Percentiles rank a stretch among this genome's conserved stretches.
Evolutionary conservation across 2,329 filamentous ascomycete species (phyloP).

Genomic region (Epichloe brachyelytri): DNA sequence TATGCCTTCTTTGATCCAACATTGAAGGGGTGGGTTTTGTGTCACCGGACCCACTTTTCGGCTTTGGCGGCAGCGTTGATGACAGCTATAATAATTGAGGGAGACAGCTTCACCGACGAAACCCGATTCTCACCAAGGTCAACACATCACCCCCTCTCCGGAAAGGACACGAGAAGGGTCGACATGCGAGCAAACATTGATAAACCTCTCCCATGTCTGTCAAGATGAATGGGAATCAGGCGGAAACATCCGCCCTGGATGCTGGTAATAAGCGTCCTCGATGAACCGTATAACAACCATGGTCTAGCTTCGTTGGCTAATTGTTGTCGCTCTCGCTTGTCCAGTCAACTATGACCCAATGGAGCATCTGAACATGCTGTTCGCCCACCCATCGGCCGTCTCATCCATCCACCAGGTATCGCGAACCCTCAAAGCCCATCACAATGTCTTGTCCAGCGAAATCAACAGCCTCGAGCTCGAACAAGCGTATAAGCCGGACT

Average conservation of each 20-base stretch:
- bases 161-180: not conserved
- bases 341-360: conserved; percentile 81
- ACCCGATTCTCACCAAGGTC: too few species aligned
- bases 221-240: conserved; percentile 27
- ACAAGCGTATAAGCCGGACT: conserved; percentile 75
- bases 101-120: not conserved
- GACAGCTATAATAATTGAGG: too few species aligned
- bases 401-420: conserved; percentile 64
- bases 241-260: conserved; percentile 28
- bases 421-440: conserved; percentile 57
- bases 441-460: conserved; percentile 69
- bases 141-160: too few species aligned
- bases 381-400: conserved; percentile 78
- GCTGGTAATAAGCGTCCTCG: conserved; percentile 27
- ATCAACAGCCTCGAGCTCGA: conserved; percentile 62
- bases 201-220: not conserved
- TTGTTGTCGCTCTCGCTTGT: not conserved
- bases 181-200: not conserved
- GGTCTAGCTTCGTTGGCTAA: not conserved
- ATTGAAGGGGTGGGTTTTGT: too few species aligned
- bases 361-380: conserved; percentile 84
- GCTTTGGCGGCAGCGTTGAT: too few species aligned
- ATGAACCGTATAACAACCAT: not conserved
- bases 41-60: not conserved
- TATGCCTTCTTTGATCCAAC: too few species aligned